Base-by-base conservation (phyloP, 176 grass and related monocot species). In the Triticum urartu region DNA sequence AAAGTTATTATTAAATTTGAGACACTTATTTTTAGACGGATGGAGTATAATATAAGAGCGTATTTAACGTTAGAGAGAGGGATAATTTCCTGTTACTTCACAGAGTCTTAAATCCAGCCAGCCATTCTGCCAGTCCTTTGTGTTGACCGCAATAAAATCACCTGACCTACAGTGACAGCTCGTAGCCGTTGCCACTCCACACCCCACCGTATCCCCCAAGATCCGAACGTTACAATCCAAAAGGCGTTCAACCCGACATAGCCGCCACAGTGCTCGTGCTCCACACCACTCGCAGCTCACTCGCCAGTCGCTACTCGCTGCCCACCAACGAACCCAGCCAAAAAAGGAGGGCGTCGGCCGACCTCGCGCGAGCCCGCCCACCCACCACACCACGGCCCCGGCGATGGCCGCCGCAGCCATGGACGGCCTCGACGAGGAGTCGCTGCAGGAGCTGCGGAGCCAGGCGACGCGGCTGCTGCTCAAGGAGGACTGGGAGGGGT, bases 401-500 rank as follows among this genome's bases (percentile, higher is more conserved):
- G 43, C 36, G 6, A 83, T 75, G 61, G 59, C 56, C 21, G 73
- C 70, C 39, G 83, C 22, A 65, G n/a, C 73, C 74, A 52, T 32
- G 26, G 89, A 75, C 33, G 73, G 82, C 54, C 42, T 88, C 78
- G 78, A 88, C 40, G 91, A 93, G 39, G 92, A 94, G 72, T 40
- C 75, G 89, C 87, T 94, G 80, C 92, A 94, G 82, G 75, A 93
- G 75, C 88, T 97, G 7, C 85, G 95, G 82, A 94, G 88, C 82
- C 80, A 35, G 62, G 92, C 92, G 30, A 94, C 91, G 62, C 84
- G 88, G 88, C 87, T 97, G 56, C 85, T 94, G 68, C 84, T 94
- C 72, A 93, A 91, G 71, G 91, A 98, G 72, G 86, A 95, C 83
- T 95, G 96, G 96, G 60, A 79, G 22, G 91, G 90, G 48, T 98